Percentiles rank a stretch among this genome's conserved stretches.
These are phyloP conservation scores for Yarrowia sp. DNA, from an alignment of 805 yeast species.

Conservation along the genomic window DNA sequence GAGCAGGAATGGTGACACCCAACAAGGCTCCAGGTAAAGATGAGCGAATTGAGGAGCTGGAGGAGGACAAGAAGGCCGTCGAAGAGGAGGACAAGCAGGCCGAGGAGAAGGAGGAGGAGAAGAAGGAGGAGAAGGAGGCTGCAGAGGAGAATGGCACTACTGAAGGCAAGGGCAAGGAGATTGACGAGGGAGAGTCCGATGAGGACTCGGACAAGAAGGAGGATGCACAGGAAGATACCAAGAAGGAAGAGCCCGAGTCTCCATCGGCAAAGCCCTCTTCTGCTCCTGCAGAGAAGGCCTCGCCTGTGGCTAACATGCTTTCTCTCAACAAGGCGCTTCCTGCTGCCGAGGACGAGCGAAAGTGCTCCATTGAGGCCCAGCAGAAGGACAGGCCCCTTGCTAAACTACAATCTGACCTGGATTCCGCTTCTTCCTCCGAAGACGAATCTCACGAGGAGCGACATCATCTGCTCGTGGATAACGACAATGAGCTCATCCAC, in stretches of 20 bases:
- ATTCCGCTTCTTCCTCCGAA: slow-evolving; percentile 30
- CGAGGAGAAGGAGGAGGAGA: too few relatives aligned
- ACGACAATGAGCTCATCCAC: slow-evolving; percentile 75
- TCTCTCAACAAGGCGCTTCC: slow-evolving; percentile 47
- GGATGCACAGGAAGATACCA: neutral
- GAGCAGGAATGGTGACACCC: slow-evolving; percentile 51
- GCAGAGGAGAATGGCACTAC: neutral
- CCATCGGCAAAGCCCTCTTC: neutral
- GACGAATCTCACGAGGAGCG: slow-evolving; percentile 39
- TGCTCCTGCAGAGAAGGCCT: slow-evolving; percentile 26
- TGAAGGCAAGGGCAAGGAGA: slow-evolving; percentile 23
- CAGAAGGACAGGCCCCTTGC: slow-evolving; percentile 85
- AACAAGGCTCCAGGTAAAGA: slow-evolving; percentile 39
- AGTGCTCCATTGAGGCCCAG: slow-evolving; percentile 71
- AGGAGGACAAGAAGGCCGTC: slow-evolving; percentile 37
- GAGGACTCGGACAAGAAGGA: slow-evolving; percentile 16
- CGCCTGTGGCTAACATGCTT: slow-evolving; percentile 36
- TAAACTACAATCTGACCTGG: slow-evolving; percentile 74
- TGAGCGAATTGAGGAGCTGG: slow-evolving; percentile 42
- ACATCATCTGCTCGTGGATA: slow-evolving; percentile 68
- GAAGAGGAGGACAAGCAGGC: slow-evolving; percentile 21
- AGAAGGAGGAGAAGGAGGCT: too few relatives aligned
- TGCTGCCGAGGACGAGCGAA: slow-evolving; percentile 42
- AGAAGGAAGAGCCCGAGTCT: neutral
- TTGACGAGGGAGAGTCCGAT: slow-evolving; percentile 14